Conservation (phyloP, 2,329 filamentous ascomycete species). For the Neonectria sp. region DNA sequence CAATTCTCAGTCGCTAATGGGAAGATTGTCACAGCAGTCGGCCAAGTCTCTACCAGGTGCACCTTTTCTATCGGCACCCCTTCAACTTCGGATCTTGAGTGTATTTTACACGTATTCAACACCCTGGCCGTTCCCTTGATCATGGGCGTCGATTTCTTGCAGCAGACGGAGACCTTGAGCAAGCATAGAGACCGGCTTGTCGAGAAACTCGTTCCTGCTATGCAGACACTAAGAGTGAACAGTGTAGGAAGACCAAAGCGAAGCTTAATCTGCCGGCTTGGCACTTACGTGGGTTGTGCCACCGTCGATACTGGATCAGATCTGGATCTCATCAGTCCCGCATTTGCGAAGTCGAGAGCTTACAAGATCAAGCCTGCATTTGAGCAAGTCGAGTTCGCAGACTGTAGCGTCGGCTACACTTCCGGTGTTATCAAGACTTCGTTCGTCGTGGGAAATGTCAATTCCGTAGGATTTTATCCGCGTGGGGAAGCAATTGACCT, state of each 20-base stretch:
- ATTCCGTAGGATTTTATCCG: background rate
- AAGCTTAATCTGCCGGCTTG: constrained; percentile 11
- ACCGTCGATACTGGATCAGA: constrained; percentile 23
- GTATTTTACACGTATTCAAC: constrained; percentile 13
- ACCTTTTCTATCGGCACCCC: background rate
- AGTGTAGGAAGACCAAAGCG: background rate
- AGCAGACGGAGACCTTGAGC: constrained; percentile 20
- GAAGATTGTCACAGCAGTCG: constrained; percentile 3
- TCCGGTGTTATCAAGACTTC: background rate
- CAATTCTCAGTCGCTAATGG: constrained; percentile 15
- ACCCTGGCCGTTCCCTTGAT: constrained; percentile 18
- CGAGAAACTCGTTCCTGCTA: background rate
- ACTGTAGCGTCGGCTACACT: constrained; percentile 3
- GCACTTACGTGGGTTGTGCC: background rate
- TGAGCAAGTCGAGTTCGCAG: constrained; percentile 21
- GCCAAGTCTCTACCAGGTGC: background rate
- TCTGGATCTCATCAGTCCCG: constrained; percentile 10
- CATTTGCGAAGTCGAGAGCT: background rate
- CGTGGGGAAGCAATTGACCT: background rate
- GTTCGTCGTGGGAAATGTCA: background rate
- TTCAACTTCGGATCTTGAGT: background rate
- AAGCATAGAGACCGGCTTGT: constrained; percentile 3
- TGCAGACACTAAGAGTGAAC: constrained; percentile 18
- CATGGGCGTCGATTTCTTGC: constrained; percentile 15
- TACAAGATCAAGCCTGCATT: background rate